phyloP scores from a whole-genome alignment of 345 rosid species.

The Schrenkiella parvula region DNA sequence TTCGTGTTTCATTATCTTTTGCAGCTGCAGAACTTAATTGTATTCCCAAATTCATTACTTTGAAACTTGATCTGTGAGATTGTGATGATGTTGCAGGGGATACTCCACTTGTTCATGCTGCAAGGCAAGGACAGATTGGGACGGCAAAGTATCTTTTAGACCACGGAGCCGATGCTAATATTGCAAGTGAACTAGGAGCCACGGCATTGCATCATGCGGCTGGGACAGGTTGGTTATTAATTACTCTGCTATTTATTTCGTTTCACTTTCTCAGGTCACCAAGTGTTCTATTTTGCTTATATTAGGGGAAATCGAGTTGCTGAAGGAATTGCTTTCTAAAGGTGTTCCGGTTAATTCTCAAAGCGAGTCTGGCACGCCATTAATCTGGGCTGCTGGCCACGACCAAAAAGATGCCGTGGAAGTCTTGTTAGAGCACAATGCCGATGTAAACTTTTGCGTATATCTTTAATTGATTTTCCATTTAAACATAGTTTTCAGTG shows the following conservation, averaged over 20 bases:
- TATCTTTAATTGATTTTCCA: neutral
- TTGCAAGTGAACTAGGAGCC: conserved; percentile 78
- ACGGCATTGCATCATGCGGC: conserved; percentile 91
- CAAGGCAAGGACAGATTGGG: conserved; percentile 75
- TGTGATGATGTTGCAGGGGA: conserved; percentile 54
- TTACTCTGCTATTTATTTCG: neutral
- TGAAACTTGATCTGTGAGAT: conserved; percentile 7
- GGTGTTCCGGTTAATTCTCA: conserved; percentile 67
- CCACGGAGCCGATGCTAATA: conserved; percentile 65
- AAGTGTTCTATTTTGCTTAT: conserved; percentile 1
- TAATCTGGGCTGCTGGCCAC: conserved; percentile 94
- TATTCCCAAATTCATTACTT: neutral
- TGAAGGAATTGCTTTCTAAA: conserved; percentile 57
- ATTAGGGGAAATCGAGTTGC: conserved; percentile 66
- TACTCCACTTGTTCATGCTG: conserved; percentile 92
- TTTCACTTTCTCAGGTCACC: neutral
- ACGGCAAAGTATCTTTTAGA: conserved; percentile 77
- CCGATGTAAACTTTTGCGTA: conserved; percentile 47
- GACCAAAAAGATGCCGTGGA: conserved; percentile 67
- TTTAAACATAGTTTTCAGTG: neutral
- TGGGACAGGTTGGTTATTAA: conserved; percentile 52
- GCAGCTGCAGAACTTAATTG: neutral
- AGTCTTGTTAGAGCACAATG: conserved; percentile 70
- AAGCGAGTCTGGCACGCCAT: conserved; percentile 89
- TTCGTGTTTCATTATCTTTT: conserved; percentile 12